These are phyloP conservation scores for Botrytis deweyae DNA, from an alignment of 2,329 filamentous ascomycete species.

Conservation along the genomic window DNA sequence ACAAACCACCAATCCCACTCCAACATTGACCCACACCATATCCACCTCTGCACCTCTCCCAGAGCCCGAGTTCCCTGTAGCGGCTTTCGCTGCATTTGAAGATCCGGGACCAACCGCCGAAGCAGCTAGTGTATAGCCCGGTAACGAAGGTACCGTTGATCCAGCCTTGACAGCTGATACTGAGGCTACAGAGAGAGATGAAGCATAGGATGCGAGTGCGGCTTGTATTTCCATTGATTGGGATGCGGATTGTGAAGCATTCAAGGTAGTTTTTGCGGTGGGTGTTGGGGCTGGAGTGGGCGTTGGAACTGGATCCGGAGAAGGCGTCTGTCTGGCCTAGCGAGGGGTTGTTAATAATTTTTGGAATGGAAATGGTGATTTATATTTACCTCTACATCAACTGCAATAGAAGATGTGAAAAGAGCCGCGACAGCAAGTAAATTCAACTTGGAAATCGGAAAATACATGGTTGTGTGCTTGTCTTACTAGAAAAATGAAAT, in stretches of 20 bases:
- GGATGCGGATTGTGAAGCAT: conserved; percentile 2
- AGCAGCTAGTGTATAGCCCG: not conserved
- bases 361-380: not conserved
- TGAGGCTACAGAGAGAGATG: not conserved
- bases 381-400: not conserved
- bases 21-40: not conserved
- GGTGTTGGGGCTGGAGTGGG: not conserved
- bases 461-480: not conserved
- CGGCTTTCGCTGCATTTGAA: not conserved
- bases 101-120: not conserved
- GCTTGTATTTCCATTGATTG: not conserved
- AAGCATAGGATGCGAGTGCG: not conserved
- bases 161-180: not conserved
- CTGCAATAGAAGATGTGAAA: not conserved
- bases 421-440: not conserved
- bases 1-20: not conserved
- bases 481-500: not conserved
- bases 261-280: not conserved
- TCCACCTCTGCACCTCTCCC: not conserved
- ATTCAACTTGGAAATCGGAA: not conserved
- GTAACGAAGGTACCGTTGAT: not conserved
- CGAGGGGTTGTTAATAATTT: not conserved
- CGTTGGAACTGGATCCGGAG: not conserved
- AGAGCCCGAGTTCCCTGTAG: not conserved
- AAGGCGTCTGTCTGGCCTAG: not conserved